Base-by-base conservation (phyloP, 495 filamentous ascomycete genomes). In the Physcia stellaris region DNA sequence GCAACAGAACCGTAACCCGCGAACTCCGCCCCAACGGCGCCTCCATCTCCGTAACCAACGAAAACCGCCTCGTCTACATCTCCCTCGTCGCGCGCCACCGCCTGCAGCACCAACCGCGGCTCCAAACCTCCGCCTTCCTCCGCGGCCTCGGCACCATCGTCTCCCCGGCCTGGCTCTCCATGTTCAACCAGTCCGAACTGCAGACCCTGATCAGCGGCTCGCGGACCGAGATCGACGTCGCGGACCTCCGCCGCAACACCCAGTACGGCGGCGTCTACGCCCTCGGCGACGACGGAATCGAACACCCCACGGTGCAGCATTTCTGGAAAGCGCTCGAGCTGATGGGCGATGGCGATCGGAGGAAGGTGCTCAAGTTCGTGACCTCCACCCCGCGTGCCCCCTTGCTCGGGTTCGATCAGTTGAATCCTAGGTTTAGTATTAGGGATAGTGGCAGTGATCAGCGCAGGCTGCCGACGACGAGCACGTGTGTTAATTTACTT, bases 121-220 rank as follows among this genome's bases (percentile, higher is more conserved):
- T 62, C 30, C 87, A 96, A 54, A 94, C 87, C 3, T 71, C 72
- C 13, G 86, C 86, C 1, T 98, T 98, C 49, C 70, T 98, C 6
- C 70, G 73, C 33, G 90, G 90, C 1, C 70, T 98, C 4, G 71
- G 81, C 11, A 66, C 79, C 39, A 92, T 99, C 49, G 92, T 99
- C 44, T 78, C 86, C 41, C 88, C 88, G 0, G 69, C 71, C 2
- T 99, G 90, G 90, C 67, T 99, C 3, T 83, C 75, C 46, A 99
- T 99, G 90, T 99, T 99, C 66, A 98, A 98, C 55, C 90, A 95
- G 48, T 67, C 72, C 6, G 90, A 98, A 50, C 67, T 98, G 16
- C 90, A 98, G 56, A 90, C 84, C 0, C 73, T 98, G 6, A 77
- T 98, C 11, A 83, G 85, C 43, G 90, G 90, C 40, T 83, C 88